Evolutionary conservation across 768 basidiomycete genomes (phyloP).

Genomic region (Rubroboletus pulcherrimus): DNA sequence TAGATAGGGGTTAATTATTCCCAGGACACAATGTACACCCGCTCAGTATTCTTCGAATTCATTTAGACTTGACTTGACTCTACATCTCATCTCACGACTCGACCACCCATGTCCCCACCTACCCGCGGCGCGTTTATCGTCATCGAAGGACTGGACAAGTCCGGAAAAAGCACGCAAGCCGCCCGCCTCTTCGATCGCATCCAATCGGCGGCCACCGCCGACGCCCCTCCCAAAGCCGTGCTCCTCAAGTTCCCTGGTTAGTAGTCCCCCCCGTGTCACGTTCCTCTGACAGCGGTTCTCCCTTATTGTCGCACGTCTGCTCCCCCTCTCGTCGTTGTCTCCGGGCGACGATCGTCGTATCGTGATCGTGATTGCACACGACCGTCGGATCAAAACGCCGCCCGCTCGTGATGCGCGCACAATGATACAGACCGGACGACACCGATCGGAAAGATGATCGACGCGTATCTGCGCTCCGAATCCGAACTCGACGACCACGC

Average conservation of each 20-base stretch:
- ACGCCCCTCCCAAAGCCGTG: slow-evolving; percentile 34
- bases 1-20: too few species aligned
- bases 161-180: slow-evolving; percentile 91
- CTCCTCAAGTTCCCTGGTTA: slow-evolving; percentile 89
- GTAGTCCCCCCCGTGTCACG: slow-evolving; percentile 4
- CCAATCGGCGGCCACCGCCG: slow-evolving; percentile 21
- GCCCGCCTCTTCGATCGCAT: slow-evolving; percentile 55
- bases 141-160: slow-evolving; percentile 92
- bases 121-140: slow-evolving; percentile 81
- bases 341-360: not conserved
- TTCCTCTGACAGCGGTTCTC: not conserved
- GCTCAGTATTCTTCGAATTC: not conserved
- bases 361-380: not conserved
- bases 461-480: slow-evolving; percentile 81
- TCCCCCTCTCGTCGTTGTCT: not conserved
- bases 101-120: slow-evolving; percentile 3
- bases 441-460: slow-evolving; percentile 87
- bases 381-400: not conserved
- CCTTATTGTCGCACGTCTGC: not conserved
- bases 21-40: not conserved
- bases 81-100: not conserved
- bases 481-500: slow-evolving; percentile 88
- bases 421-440: slow-evolving; percentile 75
- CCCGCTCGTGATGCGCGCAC: too few species aligned
- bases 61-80: too few species aligned